A percentile compares a stretch with the other conserved stretches of the same genome.
These are phyloP conservation scores for Agaricus subrufescens DNA, from an alignment of 768 basidiomycete genomes.

Conservation along the genomic window DNA sequence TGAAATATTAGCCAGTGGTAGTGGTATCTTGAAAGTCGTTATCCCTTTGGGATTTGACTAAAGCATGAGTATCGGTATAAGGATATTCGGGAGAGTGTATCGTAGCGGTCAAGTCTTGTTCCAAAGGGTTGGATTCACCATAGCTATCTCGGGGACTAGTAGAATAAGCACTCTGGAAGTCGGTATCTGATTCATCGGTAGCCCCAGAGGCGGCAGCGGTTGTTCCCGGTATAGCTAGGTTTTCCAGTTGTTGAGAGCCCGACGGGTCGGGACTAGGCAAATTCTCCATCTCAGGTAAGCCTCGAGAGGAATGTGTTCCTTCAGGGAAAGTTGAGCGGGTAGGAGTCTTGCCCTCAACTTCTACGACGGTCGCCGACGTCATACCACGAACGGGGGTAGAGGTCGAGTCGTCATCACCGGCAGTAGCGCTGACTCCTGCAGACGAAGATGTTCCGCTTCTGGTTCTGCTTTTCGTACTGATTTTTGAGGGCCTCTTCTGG, in stretches of 20 bases:
- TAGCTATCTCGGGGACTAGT: conserved; percentile 68
- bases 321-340: conserved; percentile 37
- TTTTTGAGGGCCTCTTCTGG: conserved; percentile 19
- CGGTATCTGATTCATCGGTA: conserved; percentile 77
- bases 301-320: conserved; percentile 27
- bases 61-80: not conserved
- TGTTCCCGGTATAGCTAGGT: conserved; percentile 17
- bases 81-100: not conserved
- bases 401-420: conserved; percentile 19
- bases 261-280: conserved; percentile 27
- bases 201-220: conserved; percentile 22
- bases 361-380: conserved; percentile 18
- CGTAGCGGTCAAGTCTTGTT: conserved; percentile 1
- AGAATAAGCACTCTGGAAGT: conserved; percentile 86
- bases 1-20: not conserved
- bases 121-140: conserved; percentile 37
- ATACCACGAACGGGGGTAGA: conserved; percentile 13
- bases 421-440: conserved; percentile 23
- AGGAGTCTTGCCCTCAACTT: conserved; percentile 33
- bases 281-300: conserved; percentile 17
- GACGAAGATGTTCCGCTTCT: conserved; percentile 66
- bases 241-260: conserved; percentile 4
- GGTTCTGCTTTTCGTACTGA: conserved; percentile 35
- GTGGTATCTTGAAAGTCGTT: not conserved
- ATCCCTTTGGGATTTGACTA: not conserved